Conservation (phyloP, 306 rosid genomes). For the Vicia faba region DNA sequence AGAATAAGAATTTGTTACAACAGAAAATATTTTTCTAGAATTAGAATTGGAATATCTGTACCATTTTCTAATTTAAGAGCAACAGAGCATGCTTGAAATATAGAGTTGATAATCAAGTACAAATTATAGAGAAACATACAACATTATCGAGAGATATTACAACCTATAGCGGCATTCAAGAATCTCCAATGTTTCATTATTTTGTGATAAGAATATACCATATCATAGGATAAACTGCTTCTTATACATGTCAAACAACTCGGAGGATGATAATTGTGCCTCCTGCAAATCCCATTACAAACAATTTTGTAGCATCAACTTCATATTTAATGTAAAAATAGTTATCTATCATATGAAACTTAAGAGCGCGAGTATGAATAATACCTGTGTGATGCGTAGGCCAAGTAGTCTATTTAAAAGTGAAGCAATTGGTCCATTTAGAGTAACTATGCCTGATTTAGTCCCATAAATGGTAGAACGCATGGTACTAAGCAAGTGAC, state of each 20-base stretch:
- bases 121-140: not conserved
- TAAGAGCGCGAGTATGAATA: not conserved
- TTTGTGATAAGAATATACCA: not conserved
- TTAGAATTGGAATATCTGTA: not conserved
- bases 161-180: not conserved
- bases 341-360: not conserved
- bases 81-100: not conserved
- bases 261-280: constrained; percentile 61
- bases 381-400: constrained; percentile 22
- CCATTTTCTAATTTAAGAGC: not conserved
- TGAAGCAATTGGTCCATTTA: constrained; percentile 33
- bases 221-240: constrained; percentile 40
- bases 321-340: not conserved
- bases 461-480: constrained; percentile 47
- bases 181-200: not conserved
- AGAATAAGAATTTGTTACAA: not conserved
- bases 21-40: constrained; percentile 6
- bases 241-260: constrained; percentile 47
- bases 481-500: constrained; percentile 52
- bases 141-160: not conserved
- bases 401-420: constrained; percentile 13
- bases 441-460: constrained; percentile 41
- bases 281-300: constrained; percentile 44
- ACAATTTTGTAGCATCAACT: not conserved
- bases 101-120: not conserved